phyloP scores from a whole-genome alignment of 148 eudicot genomes.

The Chenopodium formosanum region DNA sequence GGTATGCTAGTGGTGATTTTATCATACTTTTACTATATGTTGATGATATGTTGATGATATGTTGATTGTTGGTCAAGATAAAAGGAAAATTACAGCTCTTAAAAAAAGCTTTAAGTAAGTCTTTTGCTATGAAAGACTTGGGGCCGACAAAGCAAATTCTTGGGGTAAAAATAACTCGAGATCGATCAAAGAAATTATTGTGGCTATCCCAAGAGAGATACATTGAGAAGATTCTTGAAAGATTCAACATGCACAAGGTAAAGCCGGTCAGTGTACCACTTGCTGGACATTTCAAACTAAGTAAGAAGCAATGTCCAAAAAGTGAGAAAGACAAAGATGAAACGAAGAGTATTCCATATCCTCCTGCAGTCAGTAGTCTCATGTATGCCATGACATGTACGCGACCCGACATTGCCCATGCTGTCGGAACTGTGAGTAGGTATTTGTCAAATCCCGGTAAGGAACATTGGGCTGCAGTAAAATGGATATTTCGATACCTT shows the following conservation, averaged over 20 bases:
- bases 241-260: slow-evolving; percentile 13
- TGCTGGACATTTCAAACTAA: background rate
- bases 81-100: too few relatives aligned
- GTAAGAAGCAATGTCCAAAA: background rate
- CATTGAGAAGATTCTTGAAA: slow-evolving; percentile 4
- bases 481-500: slow-evolving; percentile 8
- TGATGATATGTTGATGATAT: too few relatives aligned
- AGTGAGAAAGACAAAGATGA: slow-evolving; percentile 1
- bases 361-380: slow-evolving; percentile 13
- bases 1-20: too few relatives aligned
- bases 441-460: slow-evolving; percentile 8
- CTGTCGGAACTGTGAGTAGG: slow-evolving; percentile 10
- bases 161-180: background rate
- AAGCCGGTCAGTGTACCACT: slow-evolving; percentile 7
- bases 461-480: slow-evolving; percentile 9
- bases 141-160: background rate
- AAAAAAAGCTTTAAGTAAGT: background rate
- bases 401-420: slow-evolving; percentile 16
- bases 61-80: too few relatives aligned
- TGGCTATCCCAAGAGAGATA: slow-evolving; percentile 14
- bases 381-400: slow-evolving; percentile 20
- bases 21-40: too few relatives aligned
- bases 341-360: background rate
- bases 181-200: background rate
- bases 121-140: slow-evolving; percentile 11